Conservation (phyloP, 495 filamentous ascomycete genomes). For the Bacidia rubella region DNA sequence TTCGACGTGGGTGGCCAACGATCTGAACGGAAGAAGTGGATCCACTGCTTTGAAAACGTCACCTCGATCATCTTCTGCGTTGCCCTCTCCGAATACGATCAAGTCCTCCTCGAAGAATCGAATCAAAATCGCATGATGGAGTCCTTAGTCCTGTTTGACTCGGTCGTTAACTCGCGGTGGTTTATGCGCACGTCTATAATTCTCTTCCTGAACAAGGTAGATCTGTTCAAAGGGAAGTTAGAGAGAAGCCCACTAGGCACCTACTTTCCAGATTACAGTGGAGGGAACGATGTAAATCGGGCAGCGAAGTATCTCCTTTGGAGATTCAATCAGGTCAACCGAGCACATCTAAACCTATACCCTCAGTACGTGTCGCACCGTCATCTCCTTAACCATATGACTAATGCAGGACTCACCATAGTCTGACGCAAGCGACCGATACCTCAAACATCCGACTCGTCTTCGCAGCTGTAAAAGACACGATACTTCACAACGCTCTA, state of each 20-base stretch:
- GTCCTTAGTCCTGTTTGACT: slow-evolving; percentile 92
- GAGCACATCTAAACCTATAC: slow-evolving; percentile 90
- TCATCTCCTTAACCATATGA: background rate
- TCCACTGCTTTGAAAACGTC: slow-evolving; percentile 98
- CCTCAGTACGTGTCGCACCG: slow-evolving; percentile 65
- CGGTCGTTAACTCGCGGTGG: slow-evolving; percentile 97
- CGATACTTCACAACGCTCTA: slow-evolving; percentile 92
- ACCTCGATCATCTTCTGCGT: slow-evolving; percentile 99
- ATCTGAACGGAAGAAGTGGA: slow-evolving; percentile 98
- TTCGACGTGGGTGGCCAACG: slow-evolving; percentile 96
- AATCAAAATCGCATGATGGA: slow-evolving; percentile 99
- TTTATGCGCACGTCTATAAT: slow-evolving; percentile 98
- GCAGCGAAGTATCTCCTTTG: slow-evolving; percentile 95
- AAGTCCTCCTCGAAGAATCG: slow-evolving; percentile 89
- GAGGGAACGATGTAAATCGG: slow-evolving; percentile 92
- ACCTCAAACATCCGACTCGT: slow-evolving; percentile 96
- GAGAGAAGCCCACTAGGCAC: slow-evolving; percentile 75
- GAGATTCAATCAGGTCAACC: slow-evolving; percentile 97
- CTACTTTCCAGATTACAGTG: slow-evolving; percentile 96
- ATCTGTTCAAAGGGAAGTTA: slow-evolving; percentile 91
- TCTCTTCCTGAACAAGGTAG: slow-evolving; percentile 95
- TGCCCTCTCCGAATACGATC: slow-evolving; percentile 95
- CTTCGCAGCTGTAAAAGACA: slow-evolving; percentile 97
- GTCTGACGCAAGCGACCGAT: slow-evolving; percentile 95
- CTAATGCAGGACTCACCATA: slow-evolving; percentile 26